Evolutionary conservation across 441 rosid genomes (phyloP).

Genomic region (Populus tomentosa): DNA sequence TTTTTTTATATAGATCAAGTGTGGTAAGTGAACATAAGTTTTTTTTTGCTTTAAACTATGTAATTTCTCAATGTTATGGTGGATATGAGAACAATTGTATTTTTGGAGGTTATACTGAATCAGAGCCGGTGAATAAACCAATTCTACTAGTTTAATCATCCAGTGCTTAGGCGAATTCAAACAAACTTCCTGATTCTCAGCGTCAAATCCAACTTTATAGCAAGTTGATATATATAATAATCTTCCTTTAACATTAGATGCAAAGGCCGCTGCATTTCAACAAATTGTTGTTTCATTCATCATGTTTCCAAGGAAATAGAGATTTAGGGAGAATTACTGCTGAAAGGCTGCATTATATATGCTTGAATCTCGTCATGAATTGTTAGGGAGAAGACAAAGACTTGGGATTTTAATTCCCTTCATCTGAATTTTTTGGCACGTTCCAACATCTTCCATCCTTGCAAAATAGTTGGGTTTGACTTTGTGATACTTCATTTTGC

Average conservation of each 20-base stretch:
- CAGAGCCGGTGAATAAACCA: too few species aligned
- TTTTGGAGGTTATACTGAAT: too few species aligned
- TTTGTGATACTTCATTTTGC: slow-evolving; percentile 9
- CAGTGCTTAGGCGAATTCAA: too few species aligned
- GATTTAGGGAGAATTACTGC: neutral
- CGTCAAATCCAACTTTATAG: too few species aligned
- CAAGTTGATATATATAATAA: too few species aligned
- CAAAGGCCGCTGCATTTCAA: neutral
- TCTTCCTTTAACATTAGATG: neutral
- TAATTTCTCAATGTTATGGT: too few species aligned
- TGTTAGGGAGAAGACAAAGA: neutral
- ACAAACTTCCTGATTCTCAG: too few species aligned
- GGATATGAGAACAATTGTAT: too few species aligned
- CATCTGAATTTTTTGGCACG: neutral
- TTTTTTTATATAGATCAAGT: neutral
- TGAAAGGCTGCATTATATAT: neutral
- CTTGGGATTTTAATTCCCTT: neutral
- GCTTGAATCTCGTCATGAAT: neutral
- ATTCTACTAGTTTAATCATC: too few species aligned
- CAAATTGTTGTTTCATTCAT: neutral
- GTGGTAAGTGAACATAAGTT: neutral
- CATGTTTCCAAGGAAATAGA: neutral
- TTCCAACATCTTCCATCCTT: neutral
- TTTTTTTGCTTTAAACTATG: too few species aligned
- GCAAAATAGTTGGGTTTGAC: neutral